A percentile compares a stretch with the other conserved stretches of the same genome.
Evolutionary conservation across 1,284 basidiomycete genomes (phyloP).

Genomic region (Moesziomyces antarcticus): DNA sequence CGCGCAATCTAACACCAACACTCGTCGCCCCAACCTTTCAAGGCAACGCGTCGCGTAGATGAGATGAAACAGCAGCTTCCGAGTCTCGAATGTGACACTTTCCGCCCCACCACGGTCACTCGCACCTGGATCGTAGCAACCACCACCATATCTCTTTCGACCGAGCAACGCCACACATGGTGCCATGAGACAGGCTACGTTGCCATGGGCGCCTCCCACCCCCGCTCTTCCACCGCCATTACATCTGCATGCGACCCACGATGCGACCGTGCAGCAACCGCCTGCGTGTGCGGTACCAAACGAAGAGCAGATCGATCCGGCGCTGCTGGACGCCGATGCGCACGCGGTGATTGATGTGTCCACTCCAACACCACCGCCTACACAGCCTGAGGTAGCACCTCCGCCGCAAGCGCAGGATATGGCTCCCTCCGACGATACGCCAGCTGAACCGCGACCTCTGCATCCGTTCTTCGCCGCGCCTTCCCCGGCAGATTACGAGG

Average conservation of each 20-base stretch:
- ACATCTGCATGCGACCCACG: no score
- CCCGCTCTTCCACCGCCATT: no score
- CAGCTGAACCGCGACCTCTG: constrained; percentile 4
- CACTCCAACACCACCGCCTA: constrained; percentile 5
- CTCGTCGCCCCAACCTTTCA: no score
- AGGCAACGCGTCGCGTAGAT: constrained; percentile 1
- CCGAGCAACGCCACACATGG: constrained; percentile 10
- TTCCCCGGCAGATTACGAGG: constrained; percentile 3
- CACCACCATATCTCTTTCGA: background rate
- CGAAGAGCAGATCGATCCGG: constrained; percentile 6
- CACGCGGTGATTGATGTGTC: constrained; percentile 3
- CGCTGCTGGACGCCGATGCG: constrained; percentile 8
- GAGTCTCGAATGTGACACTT: background rate
- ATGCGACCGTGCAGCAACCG: no score
- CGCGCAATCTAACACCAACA: background rate
- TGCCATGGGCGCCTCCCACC: constrained; percentile 30
- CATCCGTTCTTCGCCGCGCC: constrained; percentile 30
- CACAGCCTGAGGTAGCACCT: background rate
- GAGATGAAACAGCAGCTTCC: background rate
- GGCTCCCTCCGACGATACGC: constrained; percentile 1
- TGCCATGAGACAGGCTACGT: constrained; percentile 39
- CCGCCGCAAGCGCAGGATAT: background rate
- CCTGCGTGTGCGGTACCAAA: no score
- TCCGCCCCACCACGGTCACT: background rate
- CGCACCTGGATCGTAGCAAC: background rate